Conservation (phyloP, 768 basidiomycete species). For the Russula compacta region DNA sequence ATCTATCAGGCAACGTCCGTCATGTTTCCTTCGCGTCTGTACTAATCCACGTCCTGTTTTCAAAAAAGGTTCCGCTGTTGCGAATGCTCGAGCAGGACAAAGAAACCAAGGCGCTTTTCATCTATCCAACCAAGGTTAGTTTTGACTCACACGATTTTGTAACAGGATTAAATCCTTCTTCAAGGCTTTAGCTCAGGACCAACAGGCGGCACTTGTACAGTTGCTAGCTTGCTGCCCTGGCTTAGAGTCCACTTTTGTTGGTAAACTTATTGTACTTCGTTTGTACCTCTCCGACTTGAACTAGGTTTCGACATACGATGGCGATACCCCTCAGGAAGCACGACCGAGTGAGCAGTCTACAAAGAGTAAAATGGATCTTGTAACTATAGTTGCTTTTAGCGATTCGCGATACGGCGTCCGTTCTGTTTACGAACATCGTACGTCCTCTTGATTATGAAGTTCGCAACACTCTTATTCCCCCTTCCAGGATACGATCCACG, state of each 20-base stretch:
- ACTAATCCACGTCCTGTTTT: not conserved
- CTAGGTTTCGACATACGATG: constrained; percentile 75
- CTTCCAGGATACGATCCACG: constrained; percentile 72
- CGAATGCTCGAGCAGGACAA: constrained; percentile 52
- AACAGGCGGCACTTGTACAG: constrained; percentile 60
- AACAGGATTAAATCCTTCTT: not conserved
- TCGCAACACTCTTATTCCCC: constrained; percentile 2
- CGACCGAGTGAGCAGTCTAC: constrained; percentile 40
- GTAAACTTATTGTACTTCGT: not conserved
- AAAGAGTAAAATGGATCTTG: not conserved
- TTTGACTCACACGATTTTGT: not conserved
- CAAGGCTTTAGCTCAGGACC: constrained; percentile 86
- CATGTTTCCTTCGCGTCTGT: not conserved
- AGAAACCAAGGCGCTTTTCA: constrained; percentile 62
- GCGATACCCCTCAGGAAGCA: constrained; percentile 69
- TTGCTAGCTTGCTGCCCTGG: constrained; percentile 51
- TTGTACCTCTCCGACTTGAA: not conserved
- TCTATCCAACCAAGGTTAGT: constrained; percentile 80
- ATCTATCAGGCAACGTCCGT: constrained; percentile 62
- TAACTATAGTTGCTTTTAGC: constrained; percentile 28
- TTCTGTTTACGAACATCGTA: constrained; percentile 87
- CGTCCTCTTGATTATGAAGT: not conserved
- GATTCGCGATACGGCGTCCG: constrained; percentile 64
- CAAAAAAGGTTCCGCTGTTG: constrained; percentile 57
- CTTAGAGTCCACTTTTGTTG: constrained; percentile 51